Evolutionary conservation across 306 rosid genomes (phyloP), one percentile per base, ranked within the genome.

Genomic region (Cucurbita moschata): DNA sequence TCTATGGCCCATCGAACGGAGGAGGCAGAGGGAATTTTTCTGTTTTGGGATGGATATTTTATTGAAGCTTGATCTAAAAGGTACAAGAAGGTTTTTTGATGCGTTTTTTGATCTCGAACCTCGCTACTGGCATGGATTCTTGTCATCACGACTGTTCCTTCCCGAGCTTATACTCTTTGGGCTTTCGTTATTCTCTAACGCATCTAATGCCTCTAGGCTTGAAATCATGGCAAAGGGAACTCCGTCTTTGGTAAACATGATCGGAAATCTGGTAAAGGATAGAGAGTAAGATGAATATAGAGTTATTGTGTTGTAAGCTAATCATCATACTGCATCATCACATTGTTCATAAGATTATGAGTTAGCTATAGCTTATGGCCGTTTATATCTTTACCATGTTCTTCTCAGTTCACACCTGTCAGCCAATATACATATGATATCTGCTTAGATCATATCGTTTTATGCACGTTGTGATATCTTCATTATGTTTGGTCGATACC

Each of bases 201-300:
- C 99, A 77, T 91, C 96, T 68, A 91, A 91, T 83, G 81, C 82
- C 49, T 86, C 96, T 81, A 91, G 96, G 78, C 0, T 88, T 77
- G 99, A 95, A 88, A 91, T 89, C 82, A 95, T 95, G 99, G 88
- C 88, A 18, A 91, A 95, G 84, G 99, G 99, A 65, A 95, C 97
- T 68, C 80, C 90, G 77, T 95, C 97, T 77, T 87, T 95, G 90
- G 96, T 79, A 76, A 91, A 88, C 80, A 89, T 95, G 97, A 81
- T 95, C 84, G 85, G 84, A 79, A 95, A 95, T 85, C 87, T 95
- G 90, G 67, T 91, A 77, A 79, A 77, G 81, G 99, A 95, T 86
- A 84, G 82, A 82, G 92, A 82, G 71, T 91, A 83, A 87, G 84
- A 67, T 73, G 53, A 76, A 38, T 47, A 53, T 58, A 76, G 78